These are phyloP conservation scores for Globisporangium emineosum DNA, from an alignment of 352 stramenopile species.

Conservation along the genomic window DNA sequence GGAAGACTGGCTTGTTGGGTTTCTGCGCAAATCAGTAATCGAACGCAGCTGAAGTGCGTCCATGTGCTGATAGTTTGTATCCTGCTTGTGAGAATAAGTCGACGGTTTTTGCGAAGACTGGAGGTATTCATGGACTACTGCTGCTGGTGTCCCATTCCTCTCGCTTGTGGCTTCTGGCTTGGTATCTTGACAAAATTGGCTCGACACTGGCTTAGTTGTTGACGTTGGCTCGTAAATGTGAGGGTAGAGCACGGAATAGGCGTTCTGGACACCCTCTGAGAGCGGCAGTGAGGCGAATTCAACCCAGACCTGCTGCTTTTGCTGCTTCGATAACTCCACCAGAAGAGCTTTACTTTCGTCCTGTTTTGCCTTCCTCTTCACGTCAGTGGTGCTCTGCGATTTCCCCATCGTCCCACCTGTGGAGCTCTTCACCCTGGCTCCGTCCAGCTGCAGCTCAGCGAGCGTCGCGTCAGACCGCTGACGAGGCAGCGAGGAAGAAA, in stretches of 20 bases:
- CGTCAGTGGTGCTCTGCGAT: background rate
- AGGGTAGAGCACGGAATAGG: slow-evolving; percentile 58
- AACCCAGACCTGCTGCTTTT: slow-evolving; percentile 40
- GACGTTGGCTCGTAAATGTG: slow-evolving; percentile 27
- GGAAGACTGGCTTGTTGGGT: slow-evolving; percentile 1
- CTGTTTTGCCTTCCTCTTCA: background rate
- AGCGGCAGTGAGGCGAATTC: slow-evolving; percentile 35
- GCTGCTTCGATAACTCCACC: slow-evolving; percentile 24
- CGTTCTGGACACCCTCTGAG: slow-evolving; percentile 44
- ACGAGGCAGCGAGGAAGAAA: background rate
- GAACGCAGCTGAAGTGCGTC: background rate
- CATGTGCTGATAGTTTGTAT: background rate
- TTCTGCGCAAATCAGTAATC: background rate
- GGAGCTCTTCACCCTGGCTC: background rate
- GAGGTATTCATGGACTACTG: background rate
- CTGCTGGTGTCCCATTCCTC: background rate
- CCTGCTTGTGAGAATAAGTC: background rate
- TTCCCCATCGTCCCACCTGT: background rate
- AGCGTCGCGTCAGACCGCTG: slow-evolving; percentile 5
- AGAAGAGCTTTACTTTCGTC: background rate
- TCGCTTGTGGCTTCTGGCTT: background rate
- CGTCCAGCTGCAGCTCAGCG: slow-evolving; percentile 5
- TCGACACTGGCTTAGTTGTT: background rate
- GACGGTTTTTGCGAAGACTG: background rate
- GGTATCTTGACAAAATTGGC: background rate